A percentile compares a stretch with the other conserved stretches of the same genome.
These are phyloP conservation scores for Punctularia strigosozonata DNA, from an alignment of 768 basidiomycete species.

Conservation along the genomic window DNA sequence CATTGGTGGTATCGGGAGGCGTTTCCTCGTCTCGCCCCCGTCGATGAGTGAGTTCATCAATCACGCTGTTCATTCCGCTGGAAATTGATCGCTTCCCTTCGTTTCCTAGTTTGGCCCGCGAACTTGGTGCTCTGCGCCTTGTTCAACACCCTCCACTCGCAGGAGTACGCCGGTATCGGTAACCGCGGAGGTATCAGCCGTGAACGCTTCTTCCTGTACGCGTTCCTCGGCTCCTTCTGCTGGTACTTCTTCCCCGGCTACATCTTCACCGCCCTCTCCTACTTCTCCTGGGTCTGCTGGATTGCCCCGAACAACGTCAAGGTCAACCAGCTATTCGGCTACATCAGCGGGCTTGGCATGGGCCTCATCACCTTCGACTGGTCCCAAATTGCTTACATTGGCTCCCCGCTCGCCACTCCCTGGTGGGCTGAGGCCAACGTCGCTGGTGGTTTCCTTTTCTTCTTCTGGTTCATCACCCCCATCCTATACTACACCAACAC, in stretches of 20 bases:
- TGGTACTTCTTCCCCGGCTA: constrained; percentile 48
- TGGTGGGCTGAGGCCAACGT: constrained; percentile 24
- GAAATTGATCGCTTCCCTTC: neutral
- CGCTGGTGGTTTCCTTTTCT: constrained; percentile 24
- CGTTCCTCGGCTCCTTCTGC: constrained; percentile 38
- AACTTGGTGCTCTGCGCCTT: constrained; percentile 65
- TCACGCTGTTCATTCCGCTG: neutral
- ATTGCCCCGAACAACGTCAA: constrained; percentile 28
- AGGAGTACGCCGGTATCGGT: constrained; percentile 53
- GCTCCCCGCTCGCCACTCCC: constrained; percentile 28
- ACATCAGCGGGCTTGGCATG: constrained; percentile 34
- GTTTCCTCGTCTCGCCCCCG: constrained; percentile 59
- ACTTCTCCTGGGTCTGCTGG: constrained; percentile 33
- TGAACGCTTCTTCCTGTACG: constrained; percentile 66
- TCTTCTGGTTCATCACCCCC: constrained; percentile 33
- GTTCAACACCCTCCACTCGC: constrained; percentile 71
- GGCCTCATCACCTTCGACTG: constrained; percentile 27
- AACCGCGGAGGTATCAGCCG: constrained; percentile 53
- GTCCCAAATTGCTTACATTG: constrained; percentile 25
- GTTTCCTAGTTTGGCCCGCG: constrained; percentile 50
- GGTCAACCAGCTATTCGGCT: constrained; percentile 28
- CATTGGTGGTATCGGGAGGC: constrained; percentile 61
- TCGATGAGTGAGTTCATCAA: constrained; percentile 27
- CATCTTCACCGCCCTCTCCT: constrained; percentile 23
- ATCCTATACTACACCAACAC: constrained; percentile 25